phyloP scores from a whole-genome alignment of 2,329 filamentous ascomycete genomes.

The Rhynchosporium secalis region DNA sequence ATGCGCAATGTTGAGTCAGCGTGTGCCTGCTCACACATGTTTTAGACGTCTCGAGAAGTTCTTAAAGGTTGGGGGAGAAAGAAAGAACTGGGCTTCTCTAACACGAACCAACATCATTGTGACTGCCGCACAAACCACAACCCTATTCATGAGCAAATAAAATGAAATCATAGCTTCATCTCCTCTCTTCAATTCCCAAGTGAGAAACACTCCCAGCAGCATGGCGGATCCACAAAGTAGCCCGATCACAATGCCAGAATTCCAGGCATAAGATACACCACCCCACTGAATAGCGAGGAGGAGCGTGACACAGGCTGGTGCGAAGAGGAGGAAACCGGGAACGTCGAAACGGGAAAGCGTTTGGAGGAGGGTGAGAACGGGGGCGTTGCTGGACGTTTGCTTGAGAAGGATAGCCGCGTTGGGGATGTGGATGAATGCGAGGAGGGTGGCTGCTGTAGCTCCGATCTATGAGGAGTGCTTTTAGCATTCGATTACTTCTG shows the following conservation, averaged over 20 bases:
- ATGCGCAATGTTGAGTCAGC: no score
- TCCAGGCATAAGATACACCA: slow-evolving; percentile 39
- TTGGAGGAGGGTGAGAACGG: slow-evolving; percentile 11
- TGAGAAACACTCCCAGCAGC: slow-evolving; percentile 29
- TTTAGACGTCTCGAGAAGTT: no score
- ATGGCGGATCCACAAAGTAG: slow-evolving; percentile 29
- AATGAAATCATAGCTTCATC: slow-evolving; percentile 35
- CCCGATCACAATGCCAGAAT: slow-evolving; percentile 29
- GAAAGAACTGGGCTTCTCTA: no score
- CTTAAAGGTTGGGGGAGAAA: no score
- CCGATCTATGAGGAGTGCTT: slow-evolving; percentile 37
- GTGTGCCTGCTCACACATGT: no score
- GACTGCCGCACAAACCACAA: slow-evolving; percentile 25
- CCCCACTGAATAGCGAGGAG: slow-evolving; percentile 42
- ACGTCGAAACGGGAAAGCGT: slow-evolving; percentile 38
- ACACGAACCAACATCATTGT: slow-evolving; percentile 1
- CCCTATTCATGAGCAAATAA: slow-evolving; percentile 27
- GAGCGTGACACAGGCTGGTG: slow-evolving; percentile 39
- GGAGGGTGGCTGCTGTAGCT: slow-evolving; percentile 37
- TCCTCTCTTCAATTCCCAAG: slow-evolving; percentile 29
- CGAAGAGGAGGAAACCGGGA: slow-evolving; percentile 39
- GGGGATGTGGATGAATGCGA: slow-evolving; percentile 43
- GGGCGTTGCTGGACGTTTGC: slow-evolving; percentile 2
- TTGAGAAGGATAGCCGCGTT: slow-evolving; percentile 10
- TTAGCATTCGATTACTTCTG: not conserved